Base-by-base conservation (phyloP, 2,329 filamentous ascomycete genomes). In the Fusarium nanum region DNA sequence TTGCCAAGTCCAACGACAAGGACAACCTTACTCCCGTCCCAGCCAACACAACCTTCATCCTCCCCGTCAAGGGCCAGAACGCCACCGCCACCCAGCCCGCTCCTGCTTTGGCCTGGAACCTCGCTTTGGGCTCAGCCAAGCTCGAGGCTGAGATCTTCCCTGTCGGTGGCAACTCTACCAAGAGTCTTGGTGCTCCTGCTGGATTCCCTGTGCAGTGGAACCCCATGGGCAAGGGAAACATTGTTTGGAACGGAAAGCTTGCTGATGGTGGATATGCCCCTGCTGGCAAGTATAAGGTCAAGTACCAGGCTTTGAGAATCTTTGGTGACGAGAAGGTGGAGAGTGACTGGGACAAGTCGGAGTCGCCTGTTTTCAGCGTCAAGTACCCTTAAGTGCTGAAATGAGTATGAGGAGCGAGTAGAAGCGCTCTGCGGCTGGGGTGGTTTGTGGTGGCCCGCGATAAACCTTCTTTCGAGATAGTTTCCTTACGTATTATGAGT, bases 241-340 rank as follows among this genome's bases (percentile, higher is more conserved):
- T 76, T 10, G 55, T 59, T 0, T 88, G 84, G 82, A 81, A 84
- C 49, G 86, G 86, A 13, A 76, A 78, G 56, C 75, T 88, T 8
- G 78, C 78, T 0, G 81, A 83, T 18, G 85, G 84, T 44, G 78
- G 74, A 2, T 86, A 84, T 56, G 86, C 81, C 2, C 82, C 84
- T 4, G 78, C 81, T 6, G 86, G 86, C 18, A 73, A 73, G 34
- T 88, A 88, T 79, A 84, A 82, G 76, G 78, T 88, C 48, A 78
- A 79, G 2, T 77, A 87, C 34, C 80, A 81, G 56, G 83, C 85
- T 5, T 76, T 88, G 67, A 82, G 81, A 59, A 81, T 88, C 64
- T 86, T 85, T 68, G 86, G 86, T 6, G 79, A 88, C 56, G 75
- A 77, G 32, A 75, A 78, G n/a, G 78, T 82, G 67, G 65, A 78